Base-by-base conservation (phyloP, 2,329 filamentous ascomycete genomes). In the Colletotrichum sp. region DNA sequence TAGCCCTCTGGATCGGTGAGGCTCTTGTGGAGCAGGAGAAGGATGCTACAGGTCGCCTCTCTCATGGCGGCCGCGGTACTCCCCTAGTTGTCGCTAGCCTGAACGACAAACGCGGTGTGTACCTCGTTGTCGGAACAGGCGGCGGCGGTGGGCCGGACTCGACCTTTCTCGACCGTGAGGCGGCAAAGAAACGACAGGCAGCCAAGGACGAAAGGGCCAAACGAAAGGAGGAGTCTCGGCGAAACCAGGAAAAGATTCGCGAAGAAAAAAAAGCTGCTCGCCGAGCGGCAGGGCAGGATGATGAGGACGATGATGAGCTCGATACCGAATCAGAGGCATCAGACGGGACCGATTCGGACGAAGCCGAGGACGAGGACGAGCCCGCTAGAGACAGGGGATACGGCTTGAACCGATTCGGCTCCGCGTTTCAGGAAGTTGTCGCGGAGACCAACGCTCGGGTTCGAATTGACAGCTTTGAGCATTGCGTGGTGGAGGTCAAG, bases 401-500 rank as follows among this genome's bases (percentile, higher is more conserved):
- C 70, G 94, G 96, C 3, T 87, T 95, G 69, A 99, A 99, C 85
- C 92, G 94, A 66, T 99, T 99, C 81, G 97, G 97, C 9, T 96
- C 94, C 80, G 96, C 97, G 5, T 99, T 99, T 84, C 96, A 98
- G 83, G 96, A 98, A 82, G 97, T 99, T 1, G 95, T 98, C 3
- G 92, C 94, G 68, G 95, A 98, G 88, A 99, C 96, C 18, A 97
- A 93, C 75, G 95, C 96, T 1, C 88, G 96, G 18, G 96, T 99
- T 24, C 89, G 96, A 76, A 98, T 98, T 82, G 97, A 99, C 85
- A 98, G 95, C 84, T 99, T 99, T 81, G 97, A 99, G 85, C 95
- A 98, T 84, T 98, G 95, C 81, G 97, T 99, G 9, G 96, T 99
- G 63, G 97, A 99, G 84, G 96, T 99, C n/a, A 93, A 93, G 86